Evolutionary conservation across 345 rosid genomes (phyloP).

Genomic region (Populus tremula): DNA sequence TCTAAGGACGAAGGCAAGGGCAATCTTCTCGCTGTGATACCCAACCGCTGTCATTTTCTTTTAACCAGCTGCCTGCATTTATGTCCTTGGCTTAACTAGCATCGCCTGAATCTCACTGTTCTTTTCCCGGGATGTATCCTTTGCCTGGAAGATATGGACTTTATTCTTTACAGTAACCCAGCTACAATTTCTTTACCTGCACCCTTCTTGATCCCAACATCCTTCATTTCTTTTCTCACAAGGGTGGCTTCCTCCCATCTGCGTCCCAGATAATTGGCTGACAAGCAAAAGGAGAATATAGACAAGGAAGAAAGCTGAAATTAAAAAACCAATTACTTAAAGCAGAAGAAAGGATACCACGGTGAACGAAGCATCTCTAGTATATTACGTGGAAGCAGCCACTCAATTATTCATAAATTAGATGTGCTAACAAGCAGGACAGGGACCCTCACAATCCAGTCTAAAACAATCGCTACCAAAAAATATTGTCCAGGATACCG

Average conservation of each 20-base stretch:
- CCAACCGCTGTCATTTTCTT: constrained; percentile 69
- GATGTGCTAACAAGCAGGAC: background rate
- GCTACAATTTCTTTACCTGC: constrained; percentile 78
- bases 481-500: background rate
- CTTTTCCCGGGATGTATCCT: constrained; percentile 61
- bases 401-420: background rate
- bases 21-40: constrained; percentile 80
- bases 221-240: constrained; percentile 66
- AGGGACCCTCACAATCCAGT: background rate
- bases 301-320: background rate
- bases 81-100: constrained; percentile 45
- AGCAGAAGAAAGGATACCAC: background rate
- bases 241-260: constrained; percentile 84
- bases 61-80: constrained; percentile 70
- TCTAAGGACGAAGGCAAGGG: constrained; percentile 74
- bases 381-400: background rate
- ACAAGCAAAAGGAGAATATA: background rate
- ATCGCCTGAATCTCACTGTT: constrained; percentile 58
- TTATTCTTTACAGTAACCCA: constrained; percentile 70
- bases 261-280: constrained; percentile 8
- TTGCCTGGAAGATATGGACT: constrained; percentile 78
- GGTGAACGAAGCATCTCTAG: background rate
- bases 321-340: background rate
- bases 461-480: background rate
- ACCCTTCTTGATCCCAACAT: constrained; percentile 70